Conservation (phyloP, 768 basidiomycete species). For the Suillus discolor region DNA sequence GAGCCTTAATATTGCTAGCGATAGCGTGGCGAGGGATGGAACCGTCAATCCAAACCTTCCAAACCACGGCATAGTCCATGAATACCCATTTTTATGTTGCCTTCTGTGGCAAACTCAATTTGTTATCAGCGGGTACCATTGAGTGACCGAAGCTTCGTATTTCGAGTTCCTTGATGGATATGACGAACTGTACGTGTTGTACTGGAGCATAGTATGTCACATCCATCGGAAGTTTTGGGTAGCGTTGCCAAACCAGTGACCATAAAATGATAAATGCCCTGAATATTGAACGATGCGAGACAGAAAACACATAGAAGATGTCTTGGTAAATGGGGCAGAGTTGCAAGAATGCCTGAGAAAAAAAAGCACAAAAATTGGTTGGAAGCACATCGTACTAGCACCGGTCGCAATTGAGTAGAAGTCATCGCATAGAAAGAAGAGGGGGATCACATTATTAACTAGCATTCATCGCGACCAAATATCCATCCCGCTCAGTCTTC, state of each 20-base stretch:
- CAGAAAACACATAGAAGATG: constrained; percentile 15
- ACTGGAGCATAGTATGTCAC: background rate
- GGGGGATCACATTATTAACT: constrained; percentile 14
- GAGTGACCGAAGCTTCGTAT: constrained; percentile 3
- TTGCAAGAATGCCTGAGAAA: constrained; percentile 13
- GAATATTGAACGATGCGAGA: constrained; percentile 5
- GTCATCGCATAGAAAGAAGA: constrained; percentile 11
- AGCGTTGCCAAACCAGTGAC: constrained; percentile 1
- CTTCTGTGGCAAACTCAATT: constrained; percentile 4
- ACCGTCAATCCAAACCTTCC: constrained; percentile 1
- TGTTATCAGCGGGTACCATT: constrained; percentile 1
- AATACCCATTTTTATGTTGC: background rate
- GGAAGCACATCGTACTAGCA: constrained; percentile 7
- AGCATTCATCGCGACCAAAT: constrained; percentile 68
- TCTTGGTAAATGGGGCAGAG: constrained; percentile 22
- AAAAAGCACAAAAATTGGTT: constrained; percentile 4
- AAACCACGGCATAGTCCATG: background rate
- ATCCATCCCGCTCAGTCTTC: constrained; percentile 70
- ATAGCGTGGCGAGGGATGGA: constrained; percentile 4
- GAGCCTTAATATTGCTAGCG: background rate
- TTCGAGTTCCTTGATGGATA: background rate
- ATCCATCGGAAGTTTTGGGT: background rate
- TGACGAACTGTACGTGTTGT: constrained; percentile 2
- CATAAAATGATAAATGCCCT: constrained; percentile 5
- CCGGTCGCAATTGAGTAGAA: constrained; percentile 2